Evolutionary conservation across 1,139 yeast genomes (phyloP).

Genomic region (Magnusiomyces suaveolens): DNA sequence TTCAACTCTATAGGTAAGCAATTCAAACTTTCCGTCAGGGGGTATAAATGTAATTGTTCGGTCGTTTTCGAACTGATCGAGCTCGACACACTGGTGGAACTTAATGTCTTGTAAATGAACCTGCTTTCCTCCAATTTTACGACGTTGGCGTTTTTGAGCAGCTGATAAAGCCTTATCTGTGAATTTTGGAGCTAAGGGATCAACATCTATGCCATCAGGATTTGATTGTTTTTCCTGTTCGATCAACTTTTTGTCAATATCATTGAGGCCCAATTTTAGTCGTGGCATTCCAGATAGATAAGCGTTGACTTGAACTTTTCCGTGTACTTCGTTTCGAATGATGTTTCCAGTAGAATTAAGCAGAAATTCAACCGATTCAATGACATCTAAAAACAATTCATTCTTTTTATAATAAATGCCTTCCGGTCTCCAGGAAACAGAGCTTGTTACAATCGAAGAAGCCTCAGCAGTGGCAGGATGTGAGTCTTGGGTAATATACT

Average conservation of each 20-base stretch:
- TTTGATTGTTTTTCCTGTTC: slow-evolving; percentile 43
- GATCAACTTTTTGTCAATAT: too few species aligned
- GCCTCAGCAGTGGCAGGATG: slow-evolving; percentile 41
- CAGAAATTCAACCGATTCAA: slow-evolving; percentile 81
- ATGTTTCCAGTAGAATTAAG: slow-evolving; percentile 58
- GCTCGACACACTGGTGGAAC: slow-evolving; percentile 85
- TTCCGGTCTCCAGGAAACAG: slow-evolving; percentile 92
- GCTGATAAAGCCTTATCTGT: slow-evolving; percentile 25
- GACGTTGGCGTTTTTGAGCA: neutral
- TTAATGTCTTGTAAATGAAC: slow-evolving; percentile 81
- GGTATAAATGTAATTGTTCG: slow-evolving; percentile 83
- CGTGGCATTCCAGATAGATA: slow-evolving; percentile 95
- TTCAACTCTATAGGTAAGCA: slow-evolving; percentile 77
- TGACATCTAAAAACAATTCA: slow-evolving; percentile 93
- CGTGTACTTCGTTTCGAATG: slow-evolving; percentile 73
- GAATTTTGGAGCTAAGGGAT: slow-evolving; percentile 21
- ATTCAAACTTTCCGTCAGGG: slow-evolving; percentile 87
- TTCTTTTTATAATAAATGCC: slow-evolving; percentile 86
- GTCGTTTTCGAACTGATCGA: slow-evolving; percentile 78
- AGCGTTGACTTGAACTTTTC: slow-evolving; percentile 72
- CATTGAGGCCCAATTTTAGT: slow-evolving; percentile 80
- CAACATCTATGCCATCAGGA: slow-evolving; percentile 31
- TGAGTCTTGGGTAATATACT: slow-evolving; percentile 43
- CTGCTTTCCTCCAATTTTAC: slow-evolving; percentile 23
- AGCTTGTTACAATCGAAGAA: slow-evolving; percentile 44